phyloP scores from a whole-genome alignment of 768 basidiomycete species.

The Boletus vermiculosoides region DNA sequence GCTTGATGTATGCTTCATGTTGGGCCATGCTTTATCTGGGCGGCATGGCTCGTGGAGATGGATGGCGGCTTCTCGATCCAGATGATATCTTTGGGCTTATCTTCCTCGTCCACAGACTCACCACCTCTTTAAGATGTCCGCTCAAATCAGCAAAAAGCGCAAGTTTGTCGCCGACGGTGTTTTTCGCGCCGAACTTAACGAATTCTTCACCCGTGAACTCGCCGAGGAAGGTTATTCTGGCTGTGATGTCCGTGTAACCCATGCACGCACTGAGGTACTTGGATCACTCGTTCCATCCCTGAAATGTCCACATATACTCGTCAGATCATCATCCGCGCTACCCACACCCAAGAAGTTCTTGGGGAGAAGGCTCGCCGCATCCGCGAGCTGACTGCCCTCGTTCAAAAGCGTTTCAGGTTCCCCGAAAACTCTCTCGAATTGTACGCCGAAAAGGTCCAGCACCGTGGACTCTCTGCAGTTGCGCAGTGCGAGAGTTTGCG shows the following conservation, averaged over 20 bases:
- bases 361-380: slow-evolving; percentile 99
- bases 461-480: slow-evolving; percentile 96
- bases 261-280: slow-evolving; percentile 92
- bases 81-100: slow-evolving; percentile 27
- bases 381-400: slow-evolving; percentile 95
- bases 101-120: slow-evolving; percentile 14
- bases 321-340: slow-evolving; percentile 98
- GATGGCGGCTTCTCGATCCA: slow-evolving; percentile 13
- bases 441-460: slow-evolving; percentile 98
- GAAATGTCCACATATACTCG: not conserved
- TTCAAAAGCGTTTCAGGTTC: slow-evolving; percentile 99
- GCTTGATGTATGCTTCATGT: not conserved
- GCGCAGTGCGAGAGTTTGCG: slow-evolving; percentile 98
- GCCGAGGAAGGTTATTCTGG: slow-evolving; percentile 99
- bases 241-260: slow-evolving; percentile 99
- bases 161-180: slow-evolving; percentile 99
- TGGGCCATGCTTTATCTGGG: not conserved
- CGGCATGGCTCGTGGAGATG: slow-evolving; percentile 13
- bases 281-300: not conserved
- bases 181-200: slow-evolving; percentile 97
- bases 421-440: slow-evolving; percentile 98
- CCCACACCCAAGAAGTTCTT: slow-evolving; percentile 98
- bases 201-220: slow-evolving; percentile 98
- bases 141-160: slow-evolving; percentile 95
- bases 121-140: slow-evolving; percentile 57